Evolutionary conservation across 2,329 filamentous ascomycete genomes (phyloP), one percentile per base, ranked within the genome.

Genomic region (Cladosporium sphaerospermum): DNA sequence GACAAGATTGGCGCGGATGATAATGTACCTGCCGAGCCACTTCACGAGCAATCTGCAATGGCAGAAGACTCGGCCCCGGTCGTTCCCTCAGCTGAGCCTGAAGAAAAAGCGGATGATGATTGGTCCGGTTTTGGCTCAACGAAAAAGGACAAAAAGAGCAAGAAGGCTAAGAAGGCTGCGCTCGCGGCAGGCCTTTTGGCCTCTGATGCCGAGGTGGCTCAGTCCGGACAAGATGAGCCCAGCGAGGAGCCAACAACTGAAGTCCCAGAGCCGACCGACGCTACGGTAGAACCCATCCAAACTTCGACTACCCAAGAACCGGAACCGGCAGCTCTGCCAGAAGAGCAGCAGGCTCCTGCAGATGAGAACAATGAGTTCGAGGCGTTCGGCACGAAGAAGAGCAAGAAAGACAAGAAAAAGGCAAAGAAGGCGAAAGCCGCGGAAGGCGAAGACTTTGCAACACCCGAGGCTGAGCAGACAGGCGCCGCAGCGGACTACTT

Each of bases 361-460:
- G 43, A 52, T 28, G 46, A 48, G 8, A 34, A 36, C 14, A 45
- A 47, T 28, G 23, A 57, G 56, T 44, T 54, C 54, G 32, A 58
- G 44, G 49, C 56, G 3, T 4, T 43, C 32, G 34, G 45, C 13
- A 14, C 62, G 56, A 44, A 66, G 44, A 60, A 61, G 51, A 57
- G 55, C 45, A 63, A 65, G 53, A 68, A 67, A 46, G 61, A 44
- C 45, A 61, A 73, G 61, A 71, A 71, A 43, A 74, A 74, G 56
- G 64, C 62, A 3, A 64, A 58, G 55, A 55, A 55, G 39, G 9
- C 36, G 13, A 23, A 50, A 19, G 40, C 40, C 14, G 18, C 40
- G 1, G 48, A 51, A 13, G 3, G 13, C 2, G 36, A 54, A 9
- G 23, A 51, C 31, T 13, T 14, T 16, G 31, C 40, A 2, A 31